Evolutionary conservation across 768 basidiomycete species (phyloP).

Genomic region (Lactifluus rugatus): DNA sequence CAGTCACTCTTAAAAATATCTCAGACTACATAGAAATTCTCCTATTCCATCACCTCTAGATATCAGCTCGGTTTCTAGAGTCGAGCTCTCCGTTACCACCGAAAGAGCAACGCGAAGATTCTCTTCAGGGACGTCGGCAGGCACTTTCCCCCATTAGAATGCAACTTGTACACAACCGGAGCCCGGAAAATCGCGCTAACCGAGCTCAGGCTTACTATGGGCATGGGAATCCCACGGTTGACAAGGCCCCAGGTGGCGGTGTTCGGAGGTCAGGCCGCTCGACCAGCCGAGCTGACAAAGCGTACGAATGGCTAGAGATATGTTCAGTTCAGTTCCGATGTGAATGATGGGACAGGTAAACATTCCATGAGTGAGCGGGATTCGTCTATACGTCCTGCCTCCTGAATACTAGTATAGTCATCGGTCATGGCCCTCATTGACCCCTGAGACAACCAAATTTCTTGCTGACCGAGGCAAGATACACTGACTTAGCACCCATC

Average conservation of each 20-base stretch:
- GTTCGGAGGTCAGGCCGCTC: neutral
- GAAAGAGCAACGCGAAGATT: neutral
- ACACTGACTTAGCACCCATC: neutral
- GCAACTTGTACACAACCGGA: neutral
- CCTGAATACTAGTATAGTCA: too few species aligned
- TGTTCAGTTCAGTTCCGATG: too few species aligned
- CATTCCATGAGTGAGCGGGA: too few species aligned
- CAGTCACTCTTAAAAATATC: neutral
- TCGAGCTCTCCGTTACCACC: neutral
- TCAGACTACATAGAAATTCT: neutral
- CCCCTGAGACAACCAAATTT: neutral
- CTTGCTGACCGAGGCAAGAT: neutral
- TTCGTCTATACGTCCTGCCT: too few species aligned
- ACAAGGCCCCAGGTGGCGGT: too few species aligned
- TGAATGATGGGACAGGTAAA: too few species aligned
- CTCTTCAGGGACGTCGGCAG: neutral
- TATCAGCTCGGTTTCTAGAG: neutral
- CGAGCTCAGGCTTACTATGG: too few species aligned
- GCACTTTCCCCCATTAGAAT: neutral
- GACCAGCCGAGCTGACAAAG: neutral
- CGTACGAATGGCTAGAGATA: too few species aligned
- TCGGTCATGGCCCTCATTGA: neutral
- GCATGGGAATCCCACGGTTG: too few species aligned
- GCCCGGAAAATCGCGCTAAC: neutral
- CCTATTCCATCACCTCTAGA: neutral